Conservation (phyloP, 768 basidiomycete genomes). For the Phallus indusiatus region DNA sequence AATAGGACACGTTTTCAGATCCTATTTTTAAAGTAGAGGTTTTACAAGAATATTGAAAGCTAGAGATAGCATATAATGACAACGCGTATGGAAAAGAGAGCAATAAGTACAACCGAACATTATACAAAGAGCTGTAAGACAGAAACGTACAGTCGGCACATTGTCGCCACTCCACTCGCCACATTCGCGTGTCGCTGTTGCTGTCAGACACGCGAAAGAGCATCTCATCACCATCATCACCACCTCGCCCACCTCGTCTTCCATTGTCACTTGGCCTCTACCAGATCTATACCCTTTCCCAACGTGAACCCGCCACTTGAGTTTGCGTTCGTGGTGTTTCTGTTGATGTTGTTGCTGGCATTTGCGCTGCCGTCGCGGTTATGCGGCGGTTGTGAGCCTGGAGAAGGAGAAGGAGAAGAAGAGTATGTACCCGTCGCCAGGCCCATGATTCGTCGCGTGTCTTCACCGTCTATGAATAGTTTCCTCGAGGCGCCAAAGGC, state of each 20-base stretch:
- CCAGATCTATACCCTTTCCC: slow-evolving; percentile 6
- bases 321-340: not conserved
- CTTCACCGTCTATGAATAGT: slow-evolving; percentile 3
- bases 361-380: not conserved
- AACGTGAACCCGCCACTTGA: slow-evolving; percentile 6
- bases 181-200: no score
- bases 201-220: not conserved
- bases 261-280: slow-evolving; percentile 2
- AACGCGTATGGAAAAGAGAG: no score
- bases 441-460: not conserved
- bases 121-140: no score
- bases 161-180: not conserved
- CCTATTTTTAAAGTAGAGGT: no score
- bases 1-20: no score
- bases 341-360: not conserved
- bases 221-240: not conserved
- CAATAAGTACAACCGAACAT: no score
- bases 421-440: not conserved
- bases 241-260: not conserved
- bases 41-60: no score
- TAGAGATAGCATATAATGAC: no score
- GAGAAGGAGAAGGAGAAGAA: not conserved
- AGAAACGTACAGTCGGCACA: not conserved
- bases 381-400: not conserved
- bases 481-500: not conserved